A percentile compares a stretch with the other conserved stretches of the same genome.
These are phyloP conservation scores for Triangularia verruculosa DNA, from an alignment of 2,329 filamentous ascomycete species.

Conservation along the genomic window DNA sequence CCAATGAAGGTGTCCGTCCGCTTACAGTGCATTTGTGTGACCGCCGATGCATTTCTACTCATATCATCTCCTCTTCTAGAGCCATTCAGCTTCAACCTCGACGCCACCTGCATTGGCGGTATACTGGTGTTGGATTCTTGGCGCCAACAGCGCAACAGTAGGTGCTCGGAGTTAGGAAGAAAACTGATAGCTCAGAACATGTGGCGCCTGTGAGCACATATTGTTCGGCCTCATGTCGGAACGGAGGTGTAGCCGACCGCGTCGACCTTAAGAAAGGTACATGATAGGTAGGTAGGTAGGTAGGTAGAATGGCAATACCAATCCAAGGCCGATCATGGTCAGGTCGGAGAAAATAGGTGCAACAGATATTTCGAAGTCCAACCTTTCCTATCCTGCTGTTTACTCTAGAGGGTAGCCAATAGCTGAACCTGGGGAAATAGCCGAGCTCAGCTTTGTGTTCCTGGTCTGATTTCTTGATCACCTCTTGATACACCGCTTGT, in stretches of 20 bases:
- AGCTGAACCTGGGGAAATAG: no score
- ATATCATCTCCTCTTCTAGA: not conserved
- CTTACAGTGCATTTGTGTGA: not conserved
- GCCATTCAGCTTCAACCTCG: not conserved
- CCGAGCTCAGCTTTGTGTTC: no score
- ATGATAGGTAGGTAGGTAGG: no score
- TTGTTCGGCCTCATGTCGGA: no score
- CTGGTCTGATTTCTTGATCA: not conserved
- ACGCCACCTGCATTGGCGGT: not conserved
- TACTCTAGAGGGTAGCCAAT: no score
- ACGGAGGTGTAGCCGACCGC: no score
- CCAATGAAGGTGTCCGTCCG: not conserved
- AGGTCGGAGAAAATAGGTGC: no score
- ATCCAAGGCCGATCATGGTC: no score
- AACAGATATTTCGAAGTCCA: no score
- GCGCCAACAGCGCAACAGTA: not conserved
- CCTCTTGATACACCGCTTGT: not conserved
- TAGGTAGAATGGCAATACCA: no score
- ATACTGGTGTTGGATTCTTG: not conserved
- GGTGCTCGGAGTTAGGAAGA: not conserved
- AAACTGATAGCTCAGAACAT: not conserved
- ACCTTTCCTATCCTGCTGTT: no score
- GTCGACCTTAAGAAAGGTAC: no score
- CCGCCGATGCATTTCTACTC: not conserved
- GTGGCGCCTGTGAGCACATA: not conserved